Conservation (phyloP, 139 green algal species). For the Astrephomene gubernaculifera region DNA sequence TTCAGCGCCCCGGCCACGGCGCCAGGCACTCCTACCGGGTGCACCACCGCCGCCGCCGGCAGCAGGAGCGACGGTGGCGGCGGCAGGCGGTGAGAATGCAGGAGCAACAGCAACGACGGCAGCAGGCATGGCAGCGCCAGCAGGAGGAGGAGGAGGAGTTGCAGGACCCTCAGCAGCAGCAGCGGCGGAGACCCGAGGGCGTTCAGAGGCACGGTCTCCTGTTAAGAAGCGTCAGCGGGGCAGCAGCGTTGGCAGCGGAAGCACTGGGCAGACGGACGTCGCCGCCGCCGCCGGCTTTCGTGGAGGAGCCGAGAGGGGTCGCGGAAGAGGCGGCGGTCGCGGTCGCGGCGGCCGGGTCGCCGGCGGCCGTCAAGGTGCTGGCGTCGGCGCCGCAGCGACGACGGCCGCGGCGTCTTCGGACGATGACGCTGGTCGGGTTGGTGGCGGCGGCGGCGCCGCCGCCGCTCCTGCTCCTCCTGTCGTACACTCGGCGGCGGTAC, state of each 20-base stretch:
- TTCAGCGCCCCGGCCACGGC: background rate
- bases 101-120: background rate
- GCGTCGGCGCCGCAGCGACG: background rate
- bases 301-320: background rate
- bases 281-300: background rate
- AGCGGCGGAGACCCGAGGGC: too few species aligned
- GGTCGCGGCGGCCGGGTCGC: background rate
- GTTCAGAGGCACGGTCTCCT: background rate
- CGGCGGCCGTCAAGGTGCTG: too few species aligned
- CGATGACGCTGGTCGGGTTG: too few species aligned
- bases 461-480: background rate
- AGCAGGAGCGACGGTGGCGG: background rate
- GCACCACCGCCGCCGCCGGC: constrained; percentile 8
- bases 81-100: too few species aligned
- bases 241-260: too few species aligned
- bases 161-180: too few species aligned
- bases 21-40: constrained; percentile 26
- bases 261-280: background rate
- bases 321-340: background rate
- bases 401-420: background rate
- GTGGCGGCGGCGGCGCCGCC: too few species aligned
- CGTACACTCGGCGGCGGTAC: background rate
- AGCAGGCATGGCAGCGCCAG: too few species aligned
- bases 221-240: background rate
- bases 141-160: too few species aligned